Evolutionary conservation across 192 early-diverging fungal genomes (phyloP), one percentile per base, ranked within the genome.

Genomic region (Coemansia sp.): DNA sequence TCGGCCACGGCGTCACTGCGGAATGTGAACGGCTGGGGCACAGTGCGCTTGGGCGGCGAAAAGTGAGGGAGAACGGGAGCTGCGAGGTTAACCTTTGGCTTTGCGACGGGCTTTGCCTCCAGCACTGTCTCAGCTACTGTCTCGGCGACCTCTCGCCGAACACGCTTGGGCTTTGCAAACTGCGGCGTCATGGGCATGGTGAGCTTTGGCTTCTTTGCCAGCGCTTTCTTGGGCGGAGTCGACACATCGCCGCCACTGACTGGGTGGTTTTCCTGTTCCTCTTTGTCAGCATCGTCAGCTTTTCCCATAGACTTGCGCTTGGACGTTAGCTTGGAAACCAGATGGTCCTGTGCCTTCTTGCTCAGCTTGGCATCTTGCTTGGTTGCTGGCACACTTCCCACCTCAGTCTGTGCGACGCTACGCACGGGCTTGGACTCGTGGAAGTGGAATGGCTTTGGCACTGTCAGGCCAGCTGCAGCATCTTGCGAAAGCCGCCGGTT

Each of bases 1-100:
- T 86, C 70, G 33, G 82, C 85, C 37, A 84, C 86, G 17, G 82
- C 83, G 37, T 90, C 90, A 43, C 89, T 90, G 32, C 87, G 89
- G 66, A 92, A 78, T 10, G 73, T 57, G 57, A 89, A 87, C n/a
- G 77, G 81, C 69, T 80, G 60, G 3, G 75, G 63, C 21, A 80
- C 66, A 9, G 82, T 84, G 14, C 66, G 66, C 59, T 73, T 78
- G 32, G 63, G 76, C 59, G 71, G 80, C 30, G 68, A 73, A 17
- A 70, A 55, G 28, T 43, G 70, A 4, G 40, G 30, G 21, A 16
- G 19, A n/a, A 21, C 13, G 49, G 46, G 19, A 30, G 40, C 17
- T 10, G 46, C 30, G 19, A 40, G 40, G 13, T 33, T 62, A 30
- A 39, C 28, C 44, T 52, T 46, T 13, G 35, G 57, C 21, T 43